Evolutionary conservation across 2,329 filamentous ascomycete genomes (phyloP), one percentile per base, ranked within the genome.

Genomic region (Fusarium sp.): DNA sequence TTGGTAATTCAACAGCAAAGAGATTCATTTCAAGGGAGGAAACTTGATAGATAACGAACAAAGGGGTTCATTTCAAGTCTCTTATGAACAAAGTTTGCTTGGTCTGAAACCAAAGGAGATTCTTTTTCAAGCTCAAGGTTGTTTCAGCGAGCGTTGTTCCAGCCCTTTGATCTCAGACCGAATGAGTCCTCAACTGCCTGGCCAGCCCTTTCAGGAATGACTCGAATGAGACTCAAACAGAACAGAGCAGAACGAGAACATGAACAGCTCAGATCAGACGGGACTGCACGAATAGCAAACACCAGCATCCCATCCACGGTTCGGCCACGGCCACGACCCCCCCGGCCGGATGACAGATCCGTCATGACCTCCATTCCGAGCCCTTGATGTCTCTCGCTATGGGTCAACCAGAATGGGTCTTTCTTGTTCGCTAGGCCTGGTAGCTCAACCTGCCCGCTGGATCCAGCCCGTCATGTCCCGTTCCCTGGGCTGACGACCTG

Each of bases 401-500:
- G 59, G 65, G 29, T 61, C 63, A 66, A 66, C 65, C 52, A 71
- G 59, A 64, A 72, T 70, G 71, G 69, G 63, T 68, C 68, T 66
- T 66, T 73, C 24, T 73, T 61, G 56, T 62, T 75, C 71, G 71
- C 73, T 73, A 75, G 70, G 57, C 47, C 38, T 69, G 57, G 69
- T 75, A 76, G 70, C 66, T 76, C 72, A 72, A 76, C 73, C 72
- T 76, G 72, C 54, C 72, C 63, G 73, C 66, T 74, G 73, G 74
- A 76, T 76, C 72, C 71, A 76, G 73, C 73, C 71, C 66, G 68
- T 73, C 71, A 66, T 70, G 67, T 73, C 65, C 73, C 63, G 72
- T 66, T 71, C 67, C 70, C 70, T 74, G 63, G 70, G 54, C 61
- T 72, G 72, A 59, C 59, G 67, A 55, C 61, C 30, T 69, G 59